Evolutionary conservation across 2,329 filamentous ascomycete genomes (phyloP).

Genomic region (Calonectria hawksworthii): DNA sequence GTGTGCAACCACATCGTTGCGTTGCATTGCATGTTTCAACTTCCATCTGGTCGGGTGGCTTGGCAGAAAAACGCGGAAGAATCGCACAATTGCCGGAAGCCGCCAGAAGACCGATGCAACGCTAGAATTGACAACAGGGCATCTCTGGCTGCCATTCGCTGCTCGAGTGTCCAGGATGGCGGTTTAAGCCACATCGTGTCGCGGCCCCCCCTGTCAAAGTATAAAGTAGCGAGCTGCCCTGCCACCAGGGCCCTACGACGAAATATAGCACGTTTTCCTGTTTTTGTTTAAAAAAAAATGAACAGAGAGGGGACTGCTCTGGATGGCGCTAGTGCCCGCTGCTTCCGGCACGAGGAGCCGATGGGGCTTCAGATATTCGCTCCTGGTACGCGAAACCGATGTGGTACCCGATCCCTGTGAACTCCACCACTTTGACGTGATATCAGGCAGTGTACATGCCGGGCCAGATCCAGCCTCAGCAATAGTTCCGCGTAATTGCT

Average conservation of each 20-base stretch:
- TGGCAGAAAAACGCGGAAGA: background rate
- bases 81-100: background rate
- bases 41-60: background rate
- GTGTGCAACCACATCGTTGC: background rate
- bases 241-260: background rate
- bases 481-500: background rate
- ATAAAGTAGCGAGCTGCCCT: background rate
- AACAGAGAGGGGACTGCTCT: background rate
- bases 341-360: background rate
- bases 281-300: background rate
- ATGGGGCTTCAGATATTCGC: background rate
- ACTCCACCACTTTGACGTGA: background rate
- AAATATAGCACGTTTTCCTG: background rate
- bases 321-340: background rate
- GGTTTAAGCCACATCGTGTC: conserved; percentile 2
- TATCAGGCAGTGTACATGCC: background rate
- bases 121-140: background rate
- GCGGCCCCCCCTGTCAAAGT: conserved; percentile 5
- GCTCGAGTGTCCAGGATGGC: background rate
- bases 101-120: background rate
- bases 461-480: background rate
- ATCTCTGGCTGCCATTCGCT: background rate
- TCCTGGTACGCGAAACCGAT: background rate
- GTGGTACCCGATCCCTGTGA: background rate
- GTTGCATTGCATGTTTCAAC: conserved; percentile 9